Conservation (phyloP, 768 basidiomycete species). For the Rhizopogon roseolus region DNA sequence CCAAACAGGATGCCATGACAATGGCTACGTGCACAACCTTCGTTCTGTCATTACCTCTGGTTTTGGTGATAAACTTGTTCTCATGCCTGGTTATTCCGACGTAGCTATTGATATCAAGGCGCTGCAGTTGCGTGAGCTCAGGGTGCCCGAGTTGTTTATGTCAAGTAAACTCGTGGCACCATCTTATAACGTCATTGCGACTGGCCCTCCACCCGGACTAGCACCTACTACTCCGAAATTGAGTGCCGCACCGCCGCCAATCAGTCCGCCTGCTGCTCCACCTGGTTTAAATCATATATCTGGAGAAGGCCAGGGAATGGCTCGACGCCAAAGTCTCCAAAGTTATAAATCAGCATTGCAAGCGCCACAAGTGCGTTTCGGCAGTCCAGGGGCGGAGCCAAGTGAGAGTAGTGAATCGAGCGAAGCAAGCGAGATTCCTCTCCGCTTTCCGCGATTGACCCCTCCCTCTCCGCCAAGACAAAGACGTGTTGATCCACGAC, state of each 20-base stretch:
- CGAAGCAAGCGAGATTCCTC: constrained; percentile 35
- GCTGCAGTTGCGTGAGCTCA: constrained; percentile 50
- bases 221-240: constrained; percentile 11
- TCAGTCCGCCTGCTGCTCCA: neutral
- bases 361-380: constrained; percentile 14
- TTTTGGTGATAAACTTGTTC: constrained; percentile 56
- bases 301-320: constrained; percentile 10
- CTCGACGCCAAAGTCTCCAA: constrained; percentile 21
- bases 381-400: constrained; percentile 36
- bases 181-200: constrained; percentile 20
- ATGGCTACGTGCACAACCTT: constrained; percentile 62
- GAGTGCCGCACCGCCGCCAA: neutral
- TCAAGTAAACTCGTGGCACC: constrained; percentile 41
- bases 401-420: constrained; percentile 41
- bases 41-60: constrained; percentile 63
- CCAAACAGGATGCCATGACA: constrained; percentile 61
- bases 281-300: neutral
- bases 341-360: constrained; percentile 41
- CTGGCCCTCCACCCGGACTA: constrained; percentile 21
- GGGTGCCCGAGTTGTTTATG: constrained; percentile 57
- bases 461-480: constrained; percentile 30
- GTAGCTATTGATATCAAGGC: constrained; percentile 55
- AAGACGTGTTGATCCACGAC: constrained; percentile 46
- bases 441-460: constrained; percentile 20
- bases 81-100: constrained; percentile 59